Base-by-base conservation (phyloP, 2,329 filamentous ascomycete species). In the Bimuria novae-zelandiae region DNA sequence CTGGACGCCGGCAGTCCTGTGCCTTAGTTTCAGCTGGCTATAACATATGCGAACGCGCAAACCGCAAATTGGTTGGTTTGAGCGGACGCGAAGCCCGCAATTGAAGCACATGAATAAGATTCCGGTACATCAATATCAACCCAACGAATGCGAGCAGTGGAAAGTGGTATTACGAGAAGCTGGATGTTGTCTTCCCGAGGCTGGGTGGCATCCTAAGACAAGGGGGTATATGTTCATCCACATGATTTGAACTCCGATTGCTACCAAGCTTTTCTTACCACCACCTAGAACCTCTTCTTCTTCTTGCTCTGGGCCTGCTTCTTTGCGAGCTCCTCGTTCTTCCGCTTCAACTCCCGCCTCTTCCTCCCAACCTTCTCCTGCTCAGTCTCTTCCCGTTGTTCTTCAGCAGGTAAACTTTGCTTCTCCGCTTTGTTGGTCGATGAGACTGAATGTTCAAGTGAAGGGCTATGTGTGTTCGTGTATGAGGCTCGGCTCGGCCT, bases 281-380 rank as follows among this genome's bases (percentile, higher is more conserved):
- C 27, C 36, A 3, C 23, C 52, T 60, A 73, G 23, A 73, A 73
- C 2, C 69, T 57, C 47, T 65, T 71, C 57, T 72, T 73, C 56
- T 68, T 70, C 55, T 70, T 73, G 10, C 54, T 59, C 32, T 69
- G 66, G 4, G 65, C 65, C 39, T 70, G 70, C 75, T 85, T 86
- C 75, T 82, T 85, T 16, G 67, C 74, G 8, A 78, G 76, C 47
- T 75, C 79, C 58, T 81, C 82, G 23, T 78, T 77, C 62, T 80
- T 81, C 16, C 79, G 74, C 64, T 84, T 86, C 55, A 87, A 64
- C 62, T 84, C 81, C 44, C 80, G 76, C 11, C 84, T 75, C 59
- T 80, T 84, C 49, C 78, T 74, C 55, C 84, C 75, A 3, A 83
- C 83, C 49, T 77, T 79, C 51, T 85, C 78, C 54, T 82, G 74